These are phyloP conservation scores for Aspergillus ochraceus DNA, from an alignment of 2,329 filamentous ascomycete genomes.

Conservation along the genomic window DNA sequence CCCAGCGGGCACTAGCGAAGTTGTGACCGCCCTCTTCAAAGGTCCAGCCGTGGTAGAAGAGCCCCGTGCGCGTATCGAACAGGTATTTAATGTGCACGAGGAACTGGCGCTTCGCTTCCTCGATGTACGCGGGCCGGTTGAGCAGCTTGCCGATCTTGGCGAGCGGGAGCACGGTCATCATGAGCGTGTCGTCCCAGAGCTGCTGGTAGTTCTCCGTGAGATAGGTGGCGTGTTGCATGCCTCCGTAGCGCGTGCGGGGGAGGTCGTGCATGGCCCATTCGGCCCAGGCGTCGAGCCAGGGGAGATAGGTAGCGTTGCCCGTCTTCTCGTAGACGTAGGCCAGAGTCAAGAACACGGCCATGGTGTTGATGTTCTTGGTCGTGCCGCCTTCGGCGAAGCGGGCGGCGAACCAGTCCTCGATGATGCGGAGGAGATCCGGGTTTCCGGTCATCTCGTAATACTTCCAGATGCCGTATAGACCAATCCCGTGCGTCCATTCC, in stretches of 20 bases:
- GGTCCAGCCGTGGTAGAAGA: constrained; percentile 83
- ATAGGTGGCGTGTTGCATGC: constrained; percentile 77
- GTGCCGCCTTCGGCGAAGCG: constrained; percentile 70
- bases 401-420: constrained; percentile 70
- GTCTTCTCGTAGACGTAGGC: constrained; percentile 78
- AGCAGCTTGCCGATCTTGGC: constrained; percentile 76
- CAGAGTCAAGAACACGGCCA: constrained; percentile 74
- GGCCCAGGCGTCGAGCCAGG: constrained; percentile 78
- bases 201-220: constrained; percentile 69
- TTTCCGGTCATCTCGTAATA: constrained; percentile 74
- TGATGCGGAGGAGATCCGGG: constrained; percentile 60
- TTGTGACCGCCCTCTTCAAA: constrained; percentile 67
- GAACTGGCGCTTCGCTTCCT: constrained; percentile 76
- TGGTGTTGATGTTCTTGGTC: constrained; percentile 84
- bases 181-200: constrained; percentile 82
- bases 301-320: constrained; percentile 65
- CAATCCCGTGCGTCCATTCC: constrained; percentile 82
- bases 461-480: constrained; percentile 78
- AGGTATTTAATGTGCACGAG: constrained; percentile 77
- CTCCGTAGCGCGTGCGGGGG: constrained; percentile 67
- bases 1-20: constrained; percentile 58
- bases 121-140: constrained; percentile 69
- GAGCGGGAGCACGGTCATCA: constrained; percentile 82
- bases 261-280: constrained; percentile 81
- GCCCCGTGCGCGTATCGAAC: constrained; percentile 67